Percentiles rank a stretch among this genome's conserved stretches.
Evolutionary conservation across 768 basidiomycete genomes (phyloP).

Genomic region (Boletus sp.): DNA sequence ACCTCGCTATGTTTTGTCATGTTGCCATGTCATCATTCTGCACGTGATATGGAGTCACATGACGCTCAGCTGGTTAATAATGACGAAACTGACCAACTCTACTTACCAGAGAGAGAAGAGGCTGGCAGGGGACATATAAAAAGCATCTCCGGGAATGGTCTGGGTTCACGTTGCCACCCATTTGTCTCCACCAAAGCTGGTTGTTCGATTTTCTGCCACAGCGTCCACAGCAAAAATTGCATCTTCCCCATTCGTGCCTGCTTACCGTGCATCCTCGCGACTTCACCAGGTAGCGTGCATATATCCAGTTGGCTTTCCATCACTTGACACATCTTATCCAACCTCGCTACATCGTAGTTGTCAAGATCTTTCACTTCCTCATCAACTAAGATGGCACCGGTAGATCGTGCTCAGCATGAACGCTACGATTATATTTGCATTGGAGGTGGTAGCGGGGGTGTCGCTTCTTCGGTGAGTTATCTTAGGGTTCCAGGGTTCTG

Average conservation of each 20-base stretch:
- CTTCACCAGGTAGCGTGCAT: conserved; percentile 27
- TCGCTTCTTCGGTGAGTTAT: conserved; percentile 73
- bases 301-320: neutral
- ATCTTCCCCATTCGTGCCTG: conserved; percentile 1
- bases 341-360: conserved; percentile 34
- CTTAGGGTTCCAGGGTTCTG: neutral
- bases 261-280: conserved; percentile 13
- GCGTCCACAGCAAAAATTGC: conserved; percentile 15
- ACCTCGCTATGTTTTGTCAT: too few species aligned
- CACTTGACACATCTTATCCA: conserved; percentile 2
- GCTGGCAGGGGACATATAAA: conserved; percentile 15
- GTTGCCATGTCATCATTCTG: neutral
- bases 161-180: neutral
- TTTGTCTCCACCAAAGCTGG: conserved; percentile 8
- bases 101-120: neutral
- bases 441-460: conserved; percentile 93
- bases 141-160: conserved; percentile 13
- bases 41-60: conserved; percentile 21
- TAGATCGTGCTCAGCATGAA: conserved; percentile 59
- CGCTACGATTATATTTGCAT: conserved; percentile 86
- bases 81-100: neutral
- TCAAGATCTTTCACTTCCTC: conserved; percentile 44
- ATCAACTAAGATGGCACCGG: conserved; percentile 64
- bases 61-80: neutral
- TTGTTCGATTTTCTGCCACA: conserved; percentile 6